phyloP scores from a whole-genome alignment of 2,329 filamentous ascomycete species.

The Rutstroemia sp. region DNA sequence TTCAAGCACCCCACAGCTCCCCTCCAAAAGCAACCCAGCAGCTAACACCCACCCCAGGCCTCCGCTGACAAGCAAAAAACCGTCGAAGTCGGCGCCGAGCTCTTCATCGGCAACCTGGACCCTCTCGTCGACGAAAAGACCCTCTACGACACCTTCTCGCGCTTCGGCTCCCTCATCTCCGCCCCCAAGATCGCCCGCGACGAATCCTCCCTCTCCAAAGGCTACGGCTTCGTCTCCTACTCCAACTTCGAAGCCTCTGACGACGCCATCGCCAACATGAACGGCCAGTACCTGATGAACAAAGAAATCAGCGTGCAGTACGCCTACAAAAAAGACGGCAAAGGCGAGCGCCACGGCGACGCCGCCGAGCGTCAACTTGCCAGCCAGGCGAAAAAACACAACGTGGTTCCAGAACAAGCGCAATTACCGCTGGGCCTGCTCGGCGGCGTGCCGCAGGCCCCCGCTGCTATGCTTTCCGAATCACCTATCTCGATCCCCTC shows the following conservation, averaged over 20 bases:
- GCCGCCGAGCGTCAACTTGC: constrained; percentile 88
- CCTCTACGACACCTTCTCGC: constrained; percentile 88
- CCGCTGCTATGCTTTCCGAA: constrained; percentile 32
- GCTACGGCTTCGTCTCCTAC: constrained; percentile 93
- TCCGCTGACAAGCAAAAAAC: constrained; percentile 90
- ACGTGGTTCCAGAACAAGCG: constrained; percentile 66
- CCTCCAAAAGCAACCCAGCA: too few species aligned
- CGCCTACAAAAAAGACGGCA: constrained; percentile 98
- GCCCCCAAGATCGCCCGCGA: constrained; percentile 90
- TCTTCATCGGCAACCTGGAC: constrained; percentile 95
- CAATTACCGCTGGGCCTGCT: constrained; percentile 32
- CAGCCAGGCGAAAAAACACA: constrained; percentile 87
- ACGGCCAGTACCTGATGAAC: constrained; percentile 93
- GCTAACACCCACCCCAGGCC: constrained; percentile 32
- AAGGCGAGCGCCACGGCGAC: constrained; percentile 92
- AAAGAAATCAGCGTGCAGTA: constrained; percentile 96
- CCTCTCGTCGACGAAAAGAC: constrained; percentile 92
- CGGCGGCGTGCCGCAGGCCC: constrained; percentile 32
- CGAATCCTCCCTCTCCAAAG: constrained; percentile 81
- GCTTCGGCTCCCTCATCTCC: constrained; percentile 79
- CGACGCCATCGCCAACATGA: constrained; percentile 84
- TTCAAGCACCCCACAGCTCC: not conserved
- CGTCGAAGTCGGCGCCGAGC: constrained; percentile 88
- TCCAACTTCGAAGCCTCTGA: constrained; percentile 91
- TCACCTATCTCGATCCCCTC: constrained; percentile 7